These are phyloP conservation scores for Fusarium subtropicale DNA, from an alignment of 2,329 filamentous ascomycete genomes.

Conservation along the genomic window DNA sequence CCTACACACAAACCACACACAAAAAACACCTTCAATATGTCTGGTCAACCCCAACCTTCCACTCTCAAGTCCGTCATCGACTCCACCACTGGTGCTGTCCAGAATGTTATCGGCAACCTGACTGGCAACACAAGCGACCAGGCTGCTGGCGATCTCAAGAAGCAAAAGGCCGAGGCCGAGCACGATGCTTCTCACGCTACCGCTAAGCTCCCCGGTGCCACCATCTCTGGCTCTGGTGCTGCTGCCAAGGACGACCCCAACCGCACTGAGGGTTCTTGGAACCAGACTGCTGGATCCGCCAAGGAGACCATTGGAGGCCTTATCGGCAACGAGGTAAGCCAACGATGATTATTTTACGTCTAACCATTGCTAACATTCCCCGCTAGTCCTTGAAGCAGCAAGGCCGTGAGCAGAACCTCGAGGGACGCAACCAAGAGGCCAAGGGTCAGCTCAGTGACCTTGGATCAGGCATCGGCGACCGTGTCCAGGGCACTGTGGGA, in stretches of 20 bases:
- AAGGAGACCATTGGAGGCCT: constrained; percentile 85
- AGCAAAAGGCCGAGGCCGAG: constrained; percentile 74
- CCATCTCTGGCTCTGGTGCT: constrained; percentile 76
- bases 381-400: constrained; percentile 73
- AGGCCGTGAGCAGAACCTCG: constrained; percentile 81
- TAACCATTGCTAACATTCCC: constrained; percentile 21
- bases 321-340: constrained; percentile 75
- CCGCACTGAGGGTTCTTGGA: constrained; percentile 79
- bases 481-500: constrained; percentile 78
- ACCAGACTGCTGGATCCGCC: constrained; percentile 87
- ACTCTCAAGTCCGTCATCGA: constrained; percentile 84
- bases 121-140: constrained; percentile 79
- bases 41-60: constrained; percentile 63
- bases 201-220: constrained; percentile 77
- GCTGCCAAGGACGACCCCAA: constrained; percentile 78
- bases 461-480: constrained; percentile 71
- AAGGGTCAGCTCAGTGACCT: constrained; percentile 83
- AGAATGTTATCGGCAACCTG: constrained; percentile 76
- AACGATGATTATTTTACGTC: background rate
- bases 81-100: constrained; percentile 76
- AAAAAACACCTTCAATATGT: constrained; percentile 39
- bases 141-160: constrained; percentile 71
- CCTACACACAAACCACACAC: constrained; percentile 12
- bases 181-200: constrained; percentile 80
- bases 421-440: constrained; percentile 85